phyloP scores from a whole-genome alignment of 352 stramenopile species.

The Thraustochytrium aureum region DNA sequence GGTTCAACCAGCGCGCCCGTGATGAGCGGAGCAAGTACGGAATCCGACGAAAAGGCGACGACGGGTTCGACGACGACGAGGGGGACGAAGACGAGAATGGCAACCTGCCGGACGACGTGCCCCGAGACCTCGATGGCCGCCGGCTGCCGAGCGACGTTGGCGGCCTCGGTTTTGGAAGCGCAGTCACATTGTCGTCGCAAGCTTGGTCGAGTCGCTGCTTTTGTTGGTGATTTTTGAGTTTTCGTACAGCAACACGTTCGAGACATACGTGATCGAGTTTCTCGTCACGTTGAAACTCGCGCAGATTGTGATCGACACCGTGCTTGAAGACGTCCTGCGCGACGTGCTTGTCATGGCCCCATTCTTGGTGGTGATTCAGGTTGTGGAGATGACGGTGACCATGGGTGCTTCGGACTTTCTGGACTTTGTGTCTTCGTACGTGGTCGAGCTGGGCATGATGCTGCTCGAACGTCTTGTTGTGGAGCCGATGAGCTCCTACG shows the following conservation, averaged over 20 bases:
- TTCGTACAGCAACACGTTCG: constrained; percentile 89
- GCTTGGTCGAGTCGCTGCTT: constrained; percentile 73
- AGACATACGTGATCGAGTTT: constrained; percentile 82
- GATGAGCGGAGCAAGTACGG: constrained; percentile 59
- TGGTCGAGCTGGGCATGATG: constrained; percentile 84
- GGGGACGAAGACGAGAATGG: constrained; percentile 68
- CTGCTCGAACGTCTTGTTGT: constrained; percentile 93
- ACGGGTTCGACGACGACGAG: constrained; percentile 59
- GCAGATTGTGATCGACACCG: constrained; percentile 73
- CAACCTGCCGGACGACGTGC: too few relatives aligned
- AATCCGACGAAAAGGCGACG: constrained; percentile 62
- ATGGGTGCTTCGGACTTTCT: constrained; percentile 94
- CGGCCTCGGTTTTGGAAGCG: constrained; percentile 81
- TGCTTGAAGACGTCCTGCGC: constrained; percentile 76
- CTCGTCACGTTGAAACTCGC: constrained; percentile 84
- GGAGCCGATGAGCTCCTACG: constrained; percentile 74
- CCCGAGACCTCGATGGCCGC: constrained; percentile 17
- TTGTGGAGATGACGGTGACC: constrained; percentile 87
- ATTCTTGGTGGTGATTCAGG: constrained; percentile 80
- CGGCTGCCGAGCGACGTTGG: constrained; percentile 63
- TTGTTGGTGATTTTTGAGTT: constrained; percentile 96
- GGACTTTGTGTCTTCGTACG: constrained; percentile 91
- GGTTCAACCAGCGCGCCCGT: constrained; percentile 71
- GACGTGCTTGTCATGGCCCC: constrained; percentile 86
- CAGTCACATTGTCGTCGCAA: constrained; percentile 79